Evolutionary conservation across 768 basidiomycete genomes (phyloP).

Genomic region (Hygrophorus pudorinus): DNA sequence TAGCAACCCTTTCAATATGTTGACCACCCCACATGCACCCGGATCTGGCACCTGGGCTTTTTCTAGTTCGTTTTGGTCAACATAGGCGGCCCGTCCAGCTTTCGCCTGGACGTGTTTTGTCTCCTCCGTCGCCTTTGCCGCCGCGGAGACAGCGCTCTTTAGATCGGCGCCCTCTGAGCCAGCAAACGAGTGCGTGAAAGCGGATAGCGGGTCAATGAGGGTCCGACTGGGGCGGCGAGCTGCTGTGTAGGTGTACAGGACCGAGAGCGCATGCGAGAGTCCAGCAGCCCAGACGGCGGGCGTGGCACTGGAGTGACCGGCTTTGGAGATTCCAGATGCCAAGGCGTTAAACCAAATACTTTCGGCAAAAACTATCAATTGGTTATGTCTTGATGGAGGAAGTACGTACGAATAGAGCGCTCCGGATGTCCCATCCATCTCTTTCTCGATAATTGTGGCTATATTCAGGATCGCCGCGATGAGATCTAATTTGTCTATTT

Average conservation of each 20-base stretch:
- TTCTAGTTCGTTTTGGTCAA: constrained; percentile 58
- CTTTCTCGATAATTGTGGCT: constrained; percentile 66
- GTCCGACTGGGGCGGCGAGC: constrained; percentile 88
- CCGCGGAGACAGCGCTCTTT: constrained; percentile 46
- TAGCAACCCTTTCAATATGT: too few species aligned
- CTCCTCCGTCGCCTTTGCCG: constrained; percentile 54
- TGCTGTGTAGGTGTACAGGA: constrained; percentile 75
- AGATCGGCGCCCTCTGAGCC: constrained; percentile 28
- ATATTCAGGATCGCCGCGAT: constrained; percentile 56
- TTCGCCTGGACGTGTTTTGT: constrained; percentile 75
- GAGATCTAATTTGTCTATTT: constrained; percentile 53
- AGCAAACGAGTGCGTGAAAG: constrained; percentile 44
- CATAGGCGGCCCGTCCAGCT: constrained; percentile 84
- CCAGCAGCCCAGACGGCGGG: constrained; percentile 51
- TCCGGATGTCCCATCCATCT: constrained; percentile 89
- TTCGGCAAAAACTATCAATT: constrained; percentile 6
- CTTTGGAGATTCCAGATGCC: too few species aligned
- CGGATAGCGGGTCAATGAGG: constrained; percentile 82
- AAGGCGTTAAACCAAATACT: too few species aligned
- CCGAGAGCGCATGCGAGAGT: constrained; percentile 43
- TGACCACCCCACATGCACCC: constrained; percentile 76
- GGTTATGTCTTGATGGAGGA: constrained; percentile 3
- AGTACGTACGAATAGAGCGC: constrained; percentile 77
- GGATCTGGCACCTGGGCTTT: constrained; percentile 67
- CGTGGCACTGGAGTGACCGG: constrained; percentile 19